phyloP scores from a whole-genome alignment of 2,329 filamentous ascomycete species.

The Dichotomopilus funicola region DNA sequence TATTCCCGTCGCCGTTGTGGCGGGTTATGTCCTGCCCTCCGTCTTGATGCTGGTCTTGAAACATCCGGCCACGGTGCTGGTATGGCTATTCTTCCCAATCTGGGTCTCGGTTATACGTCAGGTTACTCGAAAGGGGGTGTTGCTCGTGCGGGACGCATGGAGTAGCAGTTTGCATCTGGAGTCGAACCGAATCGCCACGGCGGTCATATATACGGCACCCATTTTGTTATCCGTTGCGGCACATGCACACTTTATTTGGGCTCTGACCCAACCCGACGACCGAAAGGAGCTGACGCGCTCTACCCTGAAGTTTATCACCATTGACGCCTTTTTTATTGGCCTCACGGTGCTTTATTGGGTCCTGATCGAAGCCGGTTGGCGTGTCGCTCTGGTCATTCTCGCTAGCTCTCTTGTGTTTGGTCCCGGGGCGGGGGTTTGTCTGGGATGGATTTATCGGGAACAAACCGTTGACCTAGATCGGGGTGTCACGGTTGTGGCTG shows the following conservation, averaged over 20 bases:
- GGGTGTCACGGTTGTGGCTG: conserved; percentile 24
- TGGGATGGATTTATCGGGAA: conserved; percentile 31
- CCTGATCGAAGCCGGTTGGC: conserved; percentile 44
- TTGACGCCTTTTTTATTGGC: conserved; percentile 40
- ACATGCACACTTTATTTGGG: conserved; percentile 39
- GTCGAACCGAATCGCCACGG: conserved; percentile 32
- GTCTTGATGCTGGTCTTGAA: conserved; percentile 40
- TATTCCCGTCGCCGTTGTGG: conserved; percentile 42
- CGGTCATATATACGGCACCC: conserved; percentile 41
- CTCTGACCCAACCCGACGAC: conserved; percentile 37
- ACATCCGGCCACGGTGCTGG: conserved; percentile 31
- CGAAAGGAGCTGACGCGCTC: conserved; percentile 45
- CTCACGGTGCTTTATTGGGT: conserved; percentile 49
- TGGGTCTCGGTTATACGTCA: conserved; percentile 41
- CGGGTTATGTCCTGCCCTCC: conserved; percentile 43
- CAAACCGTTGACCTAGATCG: conserved; percentile 16
- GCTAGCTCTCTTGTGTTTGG: conserved; percentile 28
- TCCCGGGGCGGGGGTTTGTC: conserved; percentile 33
- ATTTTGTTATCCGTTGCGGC: conserved; percentile 37
- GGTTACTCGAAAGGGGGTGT: conserved; percentile 26
- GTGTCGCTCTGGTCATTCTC: conserved; percentile 25
- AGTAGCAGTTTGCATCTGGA: conserved; percentile 36
- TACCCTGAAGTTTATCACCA: conserved; percentile 39
- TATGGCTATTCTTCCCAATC: conserved; percentile 49
- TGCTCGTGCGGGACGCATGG: conserved; percentile 15